Evolutionary conservation across 2,329 filamentous ascomycete species (phyloP), one percentile per base, ranked within the genome.

Genomic region (Aspergillus sp.): DNA sequence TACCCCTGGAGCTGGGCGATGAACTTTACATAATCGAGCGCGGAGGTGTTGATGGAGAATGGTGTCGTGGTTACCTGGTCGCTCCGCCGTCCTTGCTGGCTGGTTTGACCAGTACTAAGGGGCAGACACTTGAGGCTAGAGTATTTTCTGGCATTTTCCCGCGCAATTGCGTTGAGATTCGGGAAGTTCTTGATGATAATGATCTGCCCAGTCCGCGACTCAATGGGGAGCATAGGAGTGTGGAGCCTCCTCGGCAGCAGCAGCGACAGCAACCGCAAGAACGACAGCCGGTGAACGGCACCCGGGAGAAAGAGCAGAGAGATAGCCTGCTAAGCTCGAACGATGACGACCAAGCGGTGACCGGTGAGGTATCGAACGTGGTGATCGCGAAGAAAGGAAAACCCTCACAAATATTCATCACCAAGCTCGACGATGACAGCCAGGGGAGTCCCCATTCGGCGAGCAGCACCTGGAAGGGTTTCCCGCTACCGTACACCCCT

Each of bases 111-210:
- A 91, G 86, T 52, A 83, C 86, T 60, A 91, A 90, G 67, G 91
- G 93, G 43, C 89, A 96, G 68, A 94, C 90, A 0, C 82, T 97
- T 27, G 91, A 97, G 72, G 90, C 91, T 50, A 84, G 93, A 55
- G 93, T 98, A 49, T 98, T 97, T 66, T 95, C 90, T n/a, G 93
- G 93, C 60, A 95, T 98, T 61, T 98, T 98, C 64, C 93, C 93
- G 9, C 81, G 87, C 56, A 93, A 85, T 66, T 98, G 91, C 60
- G 91, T 98, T 49, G 90, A 98, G 69, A 85, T 98, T 50, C 84
- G 91, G 56, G 93, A 98, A 72, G 83, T 95, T 47, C 79, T 98
- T 32, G 90, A 88, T 51, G 89, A 91, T 52, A 73, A 76, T 4
- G 84, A 86, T 27, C 61, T 58, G 43, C 59, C 61, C 25, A 66